Base-by-base conservation (phyloP, 2,329 filamentous ascomycete species). In the Boeremia lycopersici region DNA sequence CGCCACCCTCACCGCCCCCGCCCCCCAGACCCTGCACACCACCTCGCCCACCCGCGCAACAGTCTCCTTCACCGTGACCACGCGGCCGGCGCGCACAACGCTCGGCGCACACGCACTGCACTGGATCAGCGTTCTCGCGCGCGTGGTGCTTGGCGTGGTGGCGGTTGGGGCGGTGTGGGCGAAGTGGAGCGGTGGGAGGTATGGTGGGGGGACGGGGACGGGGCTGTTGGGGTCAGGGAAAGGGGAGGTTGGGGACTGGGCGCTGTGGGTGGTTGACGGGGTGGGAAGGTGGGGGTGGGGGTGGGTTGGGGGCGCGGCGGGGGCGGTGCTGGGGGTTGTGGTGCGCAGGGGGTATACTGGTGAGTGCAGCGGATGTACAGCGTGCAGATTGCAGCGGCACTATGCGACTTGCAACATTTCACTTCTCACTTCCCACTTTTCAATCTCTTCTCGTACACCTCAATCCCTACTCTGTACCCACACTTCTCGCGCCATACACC, bases 1-100 rank as follows among this genome's bases (percentile, higher is more conserved):
- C 25, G 56, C 63, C n/a, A 61, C 60, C 46, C 50, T 73, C 15
- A 67, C 50, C 7, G 65, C 70, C 12, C 72, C 71, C 2, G 64
- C 69, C 2, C 33, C 56, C 3, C 67, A 69, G 17, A 67, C 59
- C 5, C 60, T 74, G 0, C 67, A 50, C 8, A 65, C 56, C 11
- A 48, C 70, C 9, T 61, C 68, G n/a, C 79, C 79, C 11, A 81
- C 95, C 23, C 88, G 91, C 41, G 96, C 92, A 2, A 96, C 95
- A n/a, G 87, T 90, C 72, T 89, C 90, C 63, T 98, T 93, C 81
- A 96, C 89, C 28, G 90, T 97, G 51, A 95, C 93, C 31, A 97
- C 93, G 53, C 85, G 86, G 39, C 86, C 89, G 11, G 69, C 74
- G 11, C 76, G 75, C 31, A 73, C 73, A 9, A 82, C 78, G 13